These are phyloP conservation scores for Solanum verrucosum DNA, from an alignment of 257 asterid species.

Conservation along the genomic window DNA sequence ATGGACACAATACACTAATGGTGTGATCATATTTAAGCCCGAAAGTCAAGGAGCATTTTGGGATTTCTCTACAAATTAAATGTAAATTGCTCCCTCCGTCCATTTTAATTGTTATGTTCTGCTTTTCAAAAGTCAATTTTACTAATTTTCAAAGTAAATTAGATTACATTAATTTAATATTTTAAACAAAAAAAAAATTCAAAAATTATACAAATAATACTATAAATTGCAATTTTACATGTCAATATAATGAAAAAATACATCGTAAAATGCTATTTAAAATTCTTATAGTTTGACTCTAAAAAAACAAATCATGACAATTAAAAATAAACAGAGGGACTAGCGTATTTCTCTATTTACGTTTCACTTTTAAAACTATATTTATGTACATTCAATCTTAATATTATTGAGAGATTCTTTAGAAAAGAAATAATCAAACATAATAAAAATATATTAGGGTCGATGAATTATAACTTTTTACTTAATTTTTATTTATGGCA, in stretches of 20 bases:
- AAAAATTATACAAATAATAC: no score
- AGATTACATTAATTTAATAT: no score
- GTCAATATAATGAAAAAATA: no score
- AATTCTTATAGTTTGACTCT: no score
- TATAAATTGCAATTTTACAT: no score
- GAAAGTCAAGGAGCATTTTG: neutral
- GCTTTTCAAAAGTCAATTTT: neutral
- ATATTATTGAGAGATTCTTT: neutral
- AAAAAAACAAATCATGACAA: no score
- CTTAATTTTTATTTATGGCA: neutral
- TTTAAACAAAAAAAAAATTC: no score
- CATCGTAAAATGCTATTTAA: no score
- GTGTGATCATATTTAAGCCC: neutral
- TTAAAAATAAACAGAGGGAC: fast-evolving
- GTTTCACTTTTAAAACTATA: no score
- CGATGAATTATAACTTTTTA: neutral
- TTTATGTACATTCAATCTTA: neutral
- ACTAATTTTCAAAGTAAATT: no score
- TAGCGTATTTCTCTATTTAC: neutral
- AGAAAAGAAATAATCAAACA: neutral
- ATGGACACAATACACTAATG: no score
- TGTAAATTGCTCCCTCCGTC: neutral
- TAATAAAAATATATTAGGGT: neutral
- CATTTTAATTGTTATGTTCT: neutral
- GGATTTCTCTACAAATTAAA: neutral